Evolutionary conservation across 1,284 basidiomycete genomes (phyloP).

Genomic region (Caloboletus inedulis): DNA sequence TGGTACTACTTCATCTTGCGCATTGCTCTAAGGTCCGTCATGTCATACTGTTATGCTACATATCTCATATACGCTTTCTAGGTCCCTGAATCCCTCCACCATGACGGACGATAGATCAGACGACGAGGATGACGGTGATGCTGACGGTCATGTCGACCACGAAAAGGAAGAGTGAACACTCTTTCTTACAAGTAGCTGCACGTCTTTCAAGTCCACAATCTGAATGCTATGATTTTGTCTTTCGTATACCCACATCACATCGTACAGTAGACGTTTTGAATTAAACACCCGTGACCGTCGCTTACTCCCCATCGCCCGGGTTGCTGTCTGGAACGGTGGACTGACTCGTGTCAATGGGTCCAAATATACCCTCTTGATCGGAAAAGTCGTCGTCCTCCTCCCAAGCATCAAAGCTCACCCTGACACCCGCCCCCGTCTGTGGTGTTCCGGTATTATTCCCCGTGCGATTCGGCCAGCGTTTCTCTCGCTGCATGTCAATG

Average conservation of each 20-base stretch:
- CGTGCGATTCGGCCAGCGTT: constrained; percentile 68
- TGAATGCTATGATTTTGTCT: background rate
- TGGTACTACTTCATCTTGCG: constrained; percentile 86
- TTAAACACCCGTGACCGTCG: background rate
- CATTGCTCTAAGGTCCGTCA: constrained; percentile 49
- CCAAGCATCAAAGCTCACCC: constrained; percentile 55
- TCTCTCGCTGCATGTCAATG: constrained; percentile 67
- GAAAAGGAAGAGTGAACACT: constrained; percentile 35
- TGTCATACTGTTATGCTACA: background rate
- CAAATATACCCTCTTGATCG: constrained; percentile 52
- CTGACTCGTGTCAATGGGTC: constrained; percentile 19
- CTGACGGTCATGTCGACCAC: constrained; percentile 22
- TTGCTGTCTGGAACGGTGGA: constrained; percentile 3
- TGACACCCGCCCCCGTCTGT: constrained; percentile 37
- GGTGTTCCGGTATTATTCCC: constrained; percentile 14
- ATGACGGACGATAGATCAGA: constrained; percentile 57
- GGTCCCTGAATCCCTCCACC: constrained; percentile 26
- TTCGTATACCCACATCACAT: constrained; percentile 9
- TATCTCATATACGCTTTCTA: constrained; percentile 2
- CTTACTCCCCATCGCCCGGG: constrained; percentile 6
- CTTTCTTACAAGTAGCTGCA: background rate
- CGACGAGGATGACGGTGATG: constrained; percentile 54
- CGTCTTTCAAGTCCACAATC: background rate
- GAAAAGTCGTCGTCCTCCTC: constrained; percentile 66
- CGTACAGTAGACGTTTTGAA: constrained; percentile 8